Evolutionary conservation across 2,329 filamentous ascomycete genomes (phyloP), one percentile per base, ranked within the genome.

Genomic region (Pseudogymnoascus sp.): DNA sequence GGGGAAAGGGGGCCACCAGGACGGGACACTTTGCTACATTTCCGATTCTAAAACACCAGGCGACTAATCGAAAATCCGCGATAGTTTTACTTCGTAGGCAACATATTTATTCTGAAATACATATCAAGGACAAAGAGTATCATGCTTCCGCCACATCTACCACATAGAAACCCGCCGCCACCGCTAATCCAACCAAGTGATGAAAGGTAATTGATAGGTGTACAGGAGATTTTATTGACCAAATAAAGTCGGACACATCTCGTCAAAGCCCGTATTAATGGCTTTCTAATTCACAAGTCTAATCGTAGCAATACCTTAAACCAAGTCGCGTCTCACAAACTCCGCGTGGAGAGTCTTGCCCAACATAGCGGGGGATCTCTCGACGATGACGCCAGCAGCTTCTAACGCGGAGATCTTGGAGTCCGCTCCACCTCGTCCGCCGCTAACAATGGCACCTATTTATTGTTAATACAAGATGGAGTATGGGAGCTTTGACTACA

Each of bases 331-430:
- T 82, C 91, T 91, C 75, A 97, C 91, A 75, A 99, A 99, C 81
- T 97, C 90, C 66, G 90, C 88, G 74, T 95, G 90, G 72, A 99
- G 82, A 64, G 91, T 88, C 85, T 96, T 97, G 75, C 94, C 94
- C 70, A 99, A 84, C 69, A 85, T 78, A 68, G 94, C 94, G 66
- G 94, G 93, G 72, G 90, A 96, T 77, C 91, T 88, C 86, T 97
- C 93, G 68, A 99, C 94, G 71, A 97, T 85, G 71, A 97, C 94
- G 75, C 94, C 94, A 65, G 94, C 94, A 66, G 84, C 83, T 82
- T 97, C 89, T 64, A 99, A 87, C 64, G 94, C 94, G 71, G 87
- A 82, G 78, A 99, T 99, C 88, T 99, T 99, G 74, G 91, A 95
- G 80, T 97, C 91, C 67, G 94, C 94, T 75, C 91, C 94, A 73